Base-by-base conservation (phyloP, 2,329 filamentous ascomycete genomes). In the Curvularia eragrostidis region DNA sequence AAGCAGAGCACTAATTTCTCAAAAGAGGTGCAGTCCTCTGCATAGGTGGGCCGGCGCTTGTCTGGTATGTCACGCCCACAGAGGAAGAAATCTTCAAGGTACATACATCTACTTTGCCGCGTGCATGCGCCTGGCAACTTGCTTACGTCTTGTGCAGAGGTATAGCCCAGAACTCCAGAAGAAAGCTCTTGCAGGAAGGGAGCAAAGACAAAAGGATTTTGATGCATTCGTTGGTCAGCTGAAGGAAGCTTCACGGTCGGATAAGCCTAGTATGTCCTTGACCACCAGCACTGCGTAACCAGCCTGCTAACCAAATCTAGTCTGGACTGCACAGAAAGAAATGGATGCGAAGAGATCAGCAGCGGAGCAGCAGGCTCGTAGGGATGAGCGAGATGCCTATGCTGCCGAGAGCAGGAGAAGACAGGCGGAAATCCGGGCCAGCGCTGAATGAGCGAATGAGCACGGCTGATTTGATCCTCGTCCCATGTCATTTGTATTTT, bases 111-210 rank as follows among this genome's bases (percentile, higher is more conserved):
- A 41, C 21, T 52, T 55, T 39, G 56, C 64, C 67, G 66, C 62
- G 50, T 66, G 63, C 50, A 48, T 48, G 39, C 13, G 46, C 48
- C 46, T 42, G 36, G 42, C 51, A 52, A 23, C 28, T 36, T 28
- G 43, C 48, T 47, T 44, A 62, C 52, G 58, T 43, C 32, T 23
- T 43, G 28, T 38, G 42, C 64, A 91, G 81, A 87, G 85, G 78
- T 98, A 98, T 81, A 98, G 94, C 77, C 94, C 94, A 0, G 95
- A 98, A 32, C 85, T 99, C n/a, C 91, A 95, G 74, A 91, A 91
- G 77, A 87, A 90, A 72, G 93, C 91, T 61, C 81, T 96, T n/a
- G 93, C 93, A 77, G 86, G 88, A 57, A 86, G 92, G 18, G 83
- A 89, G 56, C 87, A 90, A 75, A 85, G 86, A 59, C 87, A 95